Evolutionary conservation across 805 yeast genomes (phyloP).

Genomic region (Nakazawaea siamensis): DNA sequence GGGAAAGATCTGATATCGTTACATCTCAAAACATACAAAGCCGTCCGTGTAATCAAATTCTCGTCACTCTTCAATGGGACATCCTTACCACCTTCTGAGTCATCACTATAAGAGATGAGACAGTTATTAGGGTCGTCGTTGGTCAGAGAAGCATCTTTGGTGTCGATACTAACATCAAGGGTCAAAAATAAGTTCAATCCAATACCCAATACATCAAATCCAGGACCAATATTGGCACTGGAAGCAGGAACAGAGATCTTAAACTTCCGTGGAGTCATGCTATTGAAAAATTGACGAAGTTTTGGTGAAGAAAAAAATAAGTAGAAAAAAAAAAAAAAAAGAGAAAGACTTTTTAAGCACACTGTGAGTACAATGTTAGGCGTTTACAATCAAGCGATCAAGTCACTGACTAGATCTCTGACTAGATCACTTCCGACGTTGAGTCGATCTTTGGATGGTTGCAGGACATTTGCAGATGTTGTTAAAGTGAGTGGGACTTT

Average conservation of each 20-base stretch:
- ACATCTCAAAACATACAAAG: constrained; percentile 83
- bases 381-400: too few relatives aligned
- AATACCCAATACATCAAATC: constrained; percentile 93
- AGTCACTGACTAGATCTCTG: too few relatives aligned
- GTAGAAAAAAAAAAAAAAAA: too few relatives aligned
- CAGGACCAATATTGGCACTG: constrained; percentile 97
- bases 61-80: constrained; percentile 75
- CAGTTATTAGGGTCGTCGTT: constrained; percentile 62
- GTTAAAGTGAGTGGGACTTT: constrained; percentile 2
- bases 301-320: too few relatives aligned
- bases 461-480: neutral
- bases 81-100: constrained; percentile 66
- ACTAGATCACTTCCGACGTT: too few relatives aligned
- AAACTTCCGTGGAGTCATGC: constrained; percentile 35
- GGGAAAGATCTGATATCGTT: constrained; percentile 75
- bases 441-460: too few relatives aligned
- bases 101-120: constrained; percentile 54
- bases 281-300: too few relatives aligned
- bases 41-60: constrained; percentile 87
- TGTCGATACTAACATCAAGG: constrained; percentile 59
- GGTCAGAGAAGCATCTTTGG: constrained; percentile 32
- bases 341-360: too few relatives aligned
- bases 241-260: constrained; percentile 85
- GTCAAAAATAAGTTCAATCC: constrained; percentile 73
- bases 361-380: too few relatives aligned